Evolutionary conservation across 768 basidiomycete species (phyloP).

Genomic region (Zangia roseola): DNA sequence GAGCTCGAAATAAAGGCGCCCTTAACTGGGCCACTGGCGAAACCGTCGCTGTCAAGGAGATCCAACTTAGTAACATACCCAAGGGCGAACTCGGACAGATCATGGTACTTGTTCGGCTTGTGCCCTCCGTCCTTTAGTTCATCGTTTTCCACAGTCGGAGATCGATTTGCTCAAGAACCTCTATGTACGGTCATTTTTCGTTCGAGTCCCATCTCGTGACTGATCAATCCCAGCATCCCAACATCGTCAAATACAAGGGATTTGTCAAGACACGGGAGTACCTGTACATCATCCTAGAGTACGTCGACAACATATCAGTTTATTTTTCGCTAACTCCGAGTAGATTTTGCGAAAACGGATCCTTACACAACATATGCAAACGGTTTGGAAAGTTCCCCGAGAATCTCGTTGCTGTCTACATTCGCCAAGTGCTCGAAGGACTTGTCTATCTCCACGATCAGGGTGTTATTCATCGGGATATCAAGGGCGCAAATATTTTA

Average conservation of each 20-base stretch:
- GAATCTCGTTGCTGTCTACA: conserved; percentile 92
- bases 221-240: conserved; percentile 66
- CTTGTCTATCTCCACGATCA: conserved; percentile 97
- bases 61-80: conserved; percentile 90
- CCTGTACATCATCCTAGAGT: conserved; percentile 97
- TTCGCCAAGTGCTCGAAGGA: conserved; percentile 94
- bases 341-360: conserved; percentile 97
- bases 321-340: conserved; percentile 7
- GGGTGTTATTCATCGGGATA: conserved; percentile 98
- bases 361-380: conserved; percentile 91
- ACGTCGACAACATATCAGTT: conserved; percentile 25
- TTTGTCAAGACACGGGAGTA: conserved; percentile 94
- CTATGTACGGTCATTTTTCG: conserved; percentile 55
- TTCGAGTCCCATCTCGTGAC: conserved; percentile 1
- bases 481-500: conserved; percentile 98
- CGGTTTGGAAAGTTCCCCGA: conserved; percentile 99
- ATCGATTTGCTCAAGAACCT: conserved; percentile 97
- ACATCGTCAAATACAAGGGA: conserved; percentile 99
- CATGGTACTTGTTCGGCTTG: conserved; percentile 58
- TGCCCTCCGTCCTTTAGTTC: conserved; percentile 4
- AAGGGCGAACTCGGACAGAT: conserved; percentile 94
- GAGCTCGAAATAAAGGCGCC: conserved; percentile 62
- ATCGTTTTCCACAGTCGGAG: conserved; percentile 63
- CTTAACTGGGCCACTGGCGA: conserved; percentile 97
- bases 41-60: conserved; percentile 98